Evolutionary conservation across 352 stramenopile species (phyloP).

Genomic region (Phytophthora niederhauseri): DNA sequence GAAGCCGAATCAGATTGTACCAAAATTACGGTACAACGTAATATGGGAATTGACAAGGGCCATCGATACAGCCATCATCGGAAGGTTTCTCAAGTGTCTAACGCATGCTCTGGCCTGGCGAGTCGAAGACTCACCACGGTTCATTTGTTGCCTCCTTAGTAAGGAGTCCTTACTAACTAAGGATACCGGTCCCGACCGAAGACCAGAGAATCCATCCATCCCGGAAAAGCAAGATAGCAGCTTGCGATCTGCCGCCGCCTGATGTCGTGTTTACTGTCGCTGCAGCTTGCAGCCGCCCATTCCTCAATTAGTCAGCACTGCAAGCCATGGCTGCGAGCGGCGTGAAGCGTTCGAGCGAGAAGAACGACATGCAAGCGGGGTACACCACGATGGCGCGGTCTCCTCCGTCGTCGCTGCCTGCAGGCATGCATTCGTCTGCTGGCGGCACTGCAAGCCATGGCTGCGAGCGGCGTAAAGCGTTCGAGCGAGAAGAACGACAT

Average conservation of each 20-base stretch:
- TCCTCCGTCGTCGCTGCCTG: slow-evolving; percentile 5
- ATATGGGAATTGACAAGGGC: not conserved
- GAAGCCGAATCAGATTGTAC: slow-evolving; percentile 27
- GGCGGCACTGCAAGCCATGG: slow-evolving; percentile 9
- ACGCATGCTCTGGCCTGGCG: not conserved
- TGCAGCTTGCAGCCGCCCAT: slow-evolving; percentile 7
- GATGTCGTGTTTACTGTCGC: slow-evolving; percentile 26
- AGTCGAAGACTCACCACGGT: not conserved
- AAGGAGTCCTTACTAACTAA: too few species aligned
- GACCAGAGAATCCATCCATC: slow-evolving; percentile 21
- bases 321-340: slow-evolving; percentile 12
- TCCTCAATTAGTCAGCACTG: slow-evolving; percentile 15
- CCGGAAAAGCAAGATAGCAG: slow-evolving; percentile 11
- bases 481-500: slow-evolving; percentile 20
- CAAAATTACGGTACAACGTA: not conserved
- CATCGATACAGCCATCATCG: not conserved
- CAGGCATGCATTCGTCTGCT: slow-evolving; percentile 10
- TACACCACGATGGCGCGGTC: slow-evolving; percentile 28
- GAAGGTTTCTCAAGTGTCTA: not conserved
- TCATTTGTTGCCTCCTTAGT: not conserved
- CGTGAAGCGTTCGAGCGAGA: slow-evolving; percentile 17
- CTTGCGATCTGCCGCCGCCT: slow-evolving; percentile 16
- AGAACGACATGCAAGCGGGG: slow-evolving; percentile 9
- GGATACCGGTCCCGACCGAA: slow-evolving; percentile 4
- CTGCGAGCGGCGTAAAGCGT: slow-evolving; percentile 5